Base-by-base conservation (phyloP, 345 rosid species). In the Cardiospermum halicacabum region DNA sequence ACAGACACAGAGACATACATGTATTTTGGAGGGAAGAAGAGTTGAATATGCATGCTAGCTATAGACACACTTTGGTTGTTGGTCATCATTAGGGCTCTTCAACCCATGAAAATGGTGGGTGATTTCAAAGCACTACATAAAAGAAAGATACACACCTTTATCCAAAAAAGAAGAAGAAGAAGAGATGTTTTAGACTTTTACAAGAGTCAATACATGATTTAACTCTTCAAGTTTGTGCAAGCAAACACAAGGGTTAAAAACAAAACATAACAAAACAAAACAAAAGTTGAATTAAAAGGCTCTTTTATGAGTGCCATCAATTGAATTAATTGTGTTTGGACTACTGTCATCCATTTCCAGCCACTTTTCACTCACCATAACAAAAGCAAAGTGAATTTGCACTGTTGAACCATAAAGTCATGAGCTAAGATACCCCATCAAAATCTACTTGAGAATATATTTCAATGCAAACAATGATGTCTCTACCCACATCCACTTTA, bases 301-400 rank as follows among this genome's bases (percentile, higher is more conserved):
- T 58, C 69, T 73, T 76, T 77, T 65, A n/a, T n/a, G n/a, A 73
- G 81, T 74, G 84, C 63, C 76, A 73, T 79, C 85, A 70, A 75
- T 68, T 80, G 74, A 70, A 66, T 69, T 70, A 74, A 75, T 69
- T 70, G 82, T 67, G 74, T 13, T 81, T 70, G 81, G 86, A 72
- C 91, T n/a, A n/a, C n/a, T 83, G 88, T 76, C 86, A 83, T 77
- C 84, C 91, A 83, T 85, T 67, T 83, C 85, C 86, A 60, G 79
- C 84, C 75, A 60, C 80, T 83, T 81, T 79, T 61, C 69, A 71
- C 92, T 83, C 24, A 77, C 83, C 78, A 74, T 74, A 81, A 83
- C 80, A 77, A 65, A 77, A 72, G 75, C 64, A 61, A 59, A 55
- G 70, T 59, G 79, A 73, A 75, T 69, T n/a, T 73, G 51, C 36